phyloP scores from a whole-genome alignment of 768 basidiomycete species.

The Hydnomerulius pinastri region DNA sequence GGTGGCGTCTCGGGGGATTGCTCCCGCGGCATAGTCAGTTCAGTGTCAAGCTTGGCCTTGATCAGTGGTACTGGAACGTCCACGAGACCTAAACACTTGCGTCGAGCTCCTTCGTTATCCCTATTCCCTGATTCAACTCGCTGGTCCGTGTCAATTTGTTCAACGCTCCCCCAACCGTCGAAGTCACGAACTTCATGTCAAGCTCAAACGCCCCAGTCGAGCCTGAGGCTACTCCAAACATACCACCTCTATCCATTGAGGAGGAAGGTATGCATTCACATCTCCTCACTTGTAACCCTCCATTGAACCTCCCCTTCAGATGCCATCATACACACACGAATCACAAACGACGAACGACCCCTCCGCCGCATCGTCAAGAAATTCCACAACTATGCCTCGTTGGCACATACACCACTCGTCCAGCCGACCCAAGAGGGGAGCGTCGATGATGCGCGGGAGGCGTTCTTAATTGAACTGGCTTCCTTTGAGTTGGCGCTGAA shows the following conservation, averaged over 20 bases:
- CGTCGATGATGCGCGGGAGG: slow-evolving; percentile 74
- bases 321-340: slow-evolving; percentile 76
- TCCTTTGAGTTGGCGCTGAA: slow-evolving; percentile 74
- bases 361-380: slow-evolving; percentile 79
- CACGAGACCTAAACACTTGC: no score
- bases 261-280: slow-evolving; percentile 54
- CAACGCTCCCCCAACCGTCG: no score
- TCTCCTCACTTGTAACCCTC: slow-evolving; percentile 11
- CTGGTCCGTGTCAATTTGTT: no score
- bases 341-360: slow-evolving; percentile 80
- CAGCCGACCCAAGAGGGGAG: slow-evolving; percentile 29
- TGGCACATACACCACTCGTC: slow-evolving; percentile 51
- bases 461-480: slow-evolving; percentile 75
- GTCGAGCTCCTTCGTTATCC: no score
- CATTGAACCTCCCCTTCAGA: slow-evolving; percentile 46
- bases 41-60: no score
- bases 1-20: background rate
- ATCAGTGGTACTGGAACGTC: no score
- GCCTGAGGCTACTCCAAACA: slow-evolving; percentile 17
- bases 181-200: slow-evolving; percentile 10
- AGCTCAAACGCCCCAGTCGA: slow-evolving; percentile 1
- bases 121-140: no score
- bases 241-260: slow-evolving; percentile 54
- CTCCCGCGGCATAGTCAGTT: no score
- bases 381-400: slow-evolving; percentile 71